Percentiles rank a stretch among this genome's conserved stretches.
Evolutionary conservation across 106 monocot species (phyloP).

Genomic region (Cymbidium sinense): DNA sequence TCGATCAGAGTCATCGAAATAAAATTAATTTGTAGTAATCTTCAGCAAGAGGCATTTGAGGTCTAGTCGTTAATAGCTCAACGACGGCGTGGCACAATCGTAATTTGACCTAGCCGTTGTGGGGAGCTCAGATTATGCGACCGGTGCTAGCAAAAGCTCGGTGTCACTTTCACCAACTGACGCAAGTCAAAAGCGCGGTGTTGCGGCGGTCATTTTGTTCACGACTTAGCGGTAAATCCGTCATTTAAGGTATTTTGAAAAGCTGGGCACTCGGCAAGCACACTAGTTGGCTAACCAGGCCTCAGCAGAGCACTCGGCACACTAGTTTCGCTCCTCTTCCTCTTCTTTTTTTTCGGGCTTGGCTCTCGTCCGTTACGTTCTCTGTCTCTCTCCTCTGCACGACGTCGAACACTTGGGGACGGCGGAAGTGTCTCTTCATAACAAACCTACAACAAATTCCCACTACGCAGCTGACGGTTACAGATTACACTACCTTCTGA

Average conservation of each 20-base stretch:
- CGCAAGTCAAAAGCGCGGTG: conserved; percentile 41
- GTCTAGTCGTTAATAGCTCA: too few relatives aligned
- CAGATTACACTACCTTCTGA: too few relatives aligned
- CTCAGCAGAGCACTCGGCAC: background rate
- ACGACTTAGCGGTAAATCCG: conserved; percentile 16
- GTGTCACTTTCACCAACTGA: conserved; percentile 24
- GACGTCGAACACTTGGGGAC: conserved; percentile 13
- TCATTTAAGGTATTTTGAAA: conserved; percentile 17
- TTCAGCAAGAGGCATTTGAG: too few relatives aligned
- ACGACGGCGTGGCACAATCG: background rate
- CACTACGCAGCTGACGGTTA: too few relatives aligned
- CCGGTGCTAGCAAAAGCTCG: conserved; percentile 1
- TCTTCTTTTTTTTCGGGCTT: background rate
- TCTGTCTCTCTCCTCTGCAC: conserved; percentile 3
- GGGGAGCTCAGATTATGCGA: conserved; percentile 5
- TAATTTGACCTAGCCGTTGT: conserved; percentile 3
- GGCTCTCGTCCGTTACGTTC: background rate
- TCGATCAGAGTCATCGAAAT: too few relatives aligned
- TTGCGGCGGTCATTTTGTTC: conserved; percentile 15
- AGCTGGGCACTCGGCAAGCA: conserved; percentile 14
- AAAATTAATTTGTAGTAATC: too few relatives aligned
- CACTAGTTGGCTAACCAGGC: conserved; percentile 22
- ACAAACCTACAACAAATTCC: too few relatives aligned
- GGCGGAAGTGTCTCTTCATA: background rate
- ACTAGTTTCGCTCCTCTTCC: background rate